These are phyloP conservation scores for Podila horticola DNA, from an alignment of 192 early-diverging fungal species.

Conservation along the genomic window DNA sequence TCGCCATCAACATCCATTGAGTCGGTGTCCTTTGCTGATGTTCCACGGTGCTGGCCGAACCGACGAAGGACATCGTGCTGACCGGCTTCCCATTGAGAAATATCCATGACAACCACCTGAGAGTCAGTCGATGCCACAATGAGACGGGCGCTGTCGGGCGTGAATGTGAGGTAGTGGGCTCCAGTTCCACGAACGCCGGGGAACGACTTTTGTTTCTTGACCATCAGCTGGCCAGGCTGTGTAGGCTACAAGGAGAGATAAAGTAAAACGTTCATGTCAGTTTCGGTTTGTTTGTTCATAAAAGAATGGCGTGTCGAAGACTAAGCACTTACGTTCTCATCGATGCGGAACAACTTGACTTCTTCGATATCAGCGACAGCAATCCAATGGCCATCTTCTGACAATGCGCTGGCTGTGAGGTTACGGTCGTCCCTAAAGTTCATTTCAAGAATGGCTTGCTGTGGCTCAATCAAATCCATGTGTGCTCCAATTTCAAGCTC, in stretches of 20 bases:
- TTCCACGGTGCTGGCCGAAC: conserved; percentile 75
- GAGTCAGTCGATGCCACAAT: conserved; percentile 83
- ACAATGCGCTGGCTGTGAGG: conserved; percentile 78
- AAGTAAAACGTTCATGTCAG: not conserved
- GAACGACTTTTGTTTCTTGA: conserved; percentile 60
- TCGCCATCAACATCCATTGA: conserved; percentile 48
- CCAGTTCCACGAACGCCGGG: conserved; percentile 56
- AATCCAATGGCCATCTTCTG: conserved; percentile 85
- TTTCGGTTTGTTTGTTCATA: not conserved
- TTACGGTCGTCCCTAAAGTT: conserved; percentile 78
- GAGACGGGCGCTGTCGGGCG: conserved; percentile 78
- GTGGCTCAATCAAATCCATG: conserved; percentile 67
- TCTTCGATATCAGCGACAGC: conserved; percentile 83
- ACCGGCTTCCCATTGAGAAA: conserved; percentile 70
- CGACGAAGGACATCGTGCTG: conserved; percentile 67
- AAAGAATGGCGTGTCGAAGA: not conserved
- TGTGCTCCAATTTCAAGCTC: conserved; percentile 52
- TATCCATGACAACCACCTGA: conserved; percentile 78
- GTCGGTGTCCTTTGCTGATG: conserved; percentile 33
- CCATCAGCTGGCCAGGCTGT: conserved; percentile 52
- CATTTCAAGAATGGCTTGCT: conserved; percentile 78
- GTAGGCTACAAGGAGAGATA: conserved; percentile 8
- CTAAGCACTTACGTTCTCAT: conserved; percentile 54
- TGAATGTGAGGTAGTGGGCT: conserved; percentile 80
- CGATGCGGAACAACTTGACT: conserved; percentile 71